These are phyloP conservation scores for Helicocarpus griseus DNA, from an alignment of 2,329 filamentous ascomycete genomes.

Conservation along the genomic window DNA sequence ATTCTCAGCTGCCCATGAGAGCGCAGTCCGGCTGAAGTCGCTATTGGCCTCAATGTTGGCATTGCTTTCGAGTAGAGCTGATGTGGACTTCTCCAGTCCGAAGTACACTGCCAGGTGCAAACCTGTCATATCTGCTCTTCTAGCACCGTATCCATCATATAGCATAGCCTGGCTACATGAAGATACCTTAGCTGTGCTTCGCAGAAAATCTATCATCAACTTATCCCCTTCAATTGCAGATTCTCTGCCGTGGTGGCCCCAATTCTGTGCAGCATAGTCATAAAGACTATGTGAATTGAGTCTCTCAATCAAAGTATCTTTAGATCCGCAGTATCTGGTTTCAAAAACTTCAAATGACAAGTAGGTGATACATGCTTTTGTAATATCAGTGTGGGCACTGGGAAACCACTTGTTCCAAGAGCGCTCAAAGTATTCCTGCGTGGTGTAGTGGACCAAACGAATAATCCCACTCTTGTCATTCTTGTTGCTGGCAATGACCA, in stretches of 20 bases:
- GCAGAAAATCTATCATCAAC: background rate
- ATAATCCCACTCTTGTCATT: conserved; percentile 14
- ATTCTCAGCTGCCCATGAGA: conserved; percentile 10
- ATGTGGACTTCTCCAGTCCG: conserved; percentile 9
- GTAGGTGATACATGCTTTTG: conserved; percentile 21
- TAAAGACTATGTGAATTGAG: background rate
- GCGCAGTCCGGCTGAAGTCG: background rate
- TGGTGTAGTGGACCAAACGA: conserved; percentile 36
- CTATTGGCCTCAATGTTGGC: background rate
- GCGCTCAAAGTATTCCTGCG: conserved; percentile 38
- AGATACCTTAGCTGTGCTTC: background rate
- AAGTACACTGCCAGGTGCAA: conserved; percentile 19
- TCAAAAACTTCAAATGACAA: conserved; percentile 16
- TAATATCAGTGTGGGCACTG: conserved; percentile 15
- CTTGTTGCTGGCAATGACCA: conserved; percentile 16
- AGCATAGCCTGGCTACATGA: background rate
- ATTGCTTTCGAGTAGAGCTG: background rate
- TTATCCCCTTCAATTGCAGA: background rate
- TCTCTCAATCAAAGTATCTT: background rate
- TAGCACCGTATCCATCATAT: background rate
- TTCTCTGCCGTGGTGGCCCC: background rate
- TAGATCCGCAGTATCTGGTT: background rate
- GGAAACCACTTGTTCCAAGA: conserved; percentile 21
- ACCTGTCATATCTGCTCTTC: conserved; percentile 6
- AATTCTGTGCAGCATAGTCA: conserved; percentile 8